Base-by-base conservation (phyloP, 139 green algal genomes). In the Chlamydomonas schloesseri region DNA sequence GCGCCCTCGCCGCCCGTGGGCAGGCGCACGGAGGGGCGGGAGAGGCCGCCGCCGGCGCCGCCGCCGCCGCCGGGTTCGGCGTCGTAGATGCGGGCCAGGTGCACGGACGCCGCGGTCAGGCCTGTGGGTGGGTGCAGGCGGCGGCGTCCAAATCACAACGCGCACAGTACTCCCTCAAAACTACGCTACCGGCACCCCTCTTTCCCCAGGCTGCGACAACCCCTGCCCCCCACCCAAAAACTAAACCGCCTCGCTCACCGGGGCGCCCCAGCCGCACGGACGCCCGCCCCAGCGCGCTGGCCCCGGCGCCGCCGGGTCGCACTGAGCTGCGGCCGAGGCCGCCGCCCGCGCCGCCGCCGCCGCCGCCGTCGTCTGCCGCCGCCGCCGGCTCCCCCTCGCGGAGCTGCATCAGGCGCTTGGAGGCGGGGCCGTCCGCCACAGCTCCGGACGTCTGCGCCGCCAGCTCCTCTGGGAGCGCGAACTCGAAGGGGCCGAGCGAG, bases 81-180 rank as follows among this genome's bases (percentile, higher is more conserved):
- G 69, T 87, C 81, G 69, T 80, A 80, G 50, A 87, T 79, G 29
- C 81, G 81, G 3, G 81, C 81, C 6, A 87, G 81, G 6, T 87
- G 68, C 26, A 58, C 23, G 13, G 81, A 87, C 2, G 42, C 81
- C 2, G 81, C 69, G 34, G 42, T 36, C 34, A 87, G 53, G 53
- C 81, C 81, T 87, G 65, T n/a, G 64, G 62, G 62, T 34, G 47
- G 28, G 42, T n/a, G n/a, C n/a, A n/a, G n/a, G n/a, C n/a, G n/a
- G n/a, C n/a, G n/a, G n/a, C n/a, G n/a, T n/a, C n/a, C n/a, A n/a
- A n/a, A n/a, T n/a, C n/a, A n/a, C n/a, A n/a, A n/a, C n/a, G n/a
- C n/a, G n/a, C n/a, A n/a, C n/a, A n/a, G n/a, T n/a, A n/a, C n/a
- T n/a, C n/a, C n/a, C n/a, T n/a, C n/a, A n/a, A n/a, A n/a, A n/a